Conservation (phyloP, 768 basidiomycete genomes). For the Cubamyces sp. region DNA sequence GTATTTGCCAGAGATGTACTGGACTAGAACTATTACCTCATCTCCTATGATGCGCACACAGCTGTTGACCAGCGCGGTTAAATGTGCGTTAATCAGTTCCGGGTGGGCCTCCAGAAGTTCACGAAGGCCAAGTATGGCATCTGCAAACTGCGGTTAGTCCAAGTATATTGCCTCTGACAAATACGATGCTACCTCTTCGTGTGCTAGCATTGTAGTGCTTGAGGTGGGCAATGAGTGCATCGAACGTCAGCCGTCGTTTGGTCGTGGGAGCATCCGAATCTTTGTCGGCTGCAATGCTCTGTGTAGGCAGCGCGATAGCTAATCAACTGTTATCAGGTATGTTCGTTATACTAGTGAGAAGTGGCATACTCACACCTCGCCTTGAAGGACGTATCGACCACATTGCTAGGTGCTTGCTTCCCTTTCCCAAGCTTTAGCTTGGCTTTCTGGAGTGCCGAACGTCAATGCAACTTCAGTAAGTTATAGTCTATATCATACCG, state of each 20-base stretch:
- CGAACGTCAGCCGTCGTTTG: slow-evolving; percentile 71
- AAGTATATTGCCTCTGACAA: slow-evolving; percentile 1
- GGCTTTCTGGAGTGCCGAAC: slow-evolving; percentile 67
- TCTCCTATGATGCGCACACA: slow-evolving; percentile 79
- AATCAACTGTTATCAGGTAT: neutral
- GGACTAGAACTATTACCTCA: slow-evolving; percentile 55
- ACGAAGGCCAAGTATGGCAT: slow-evolving; percentile 72
- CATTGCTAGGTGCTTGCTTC: slow-evolving; percentile 80
- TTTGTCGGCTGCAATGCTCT: slow-evolving; percentile 70
- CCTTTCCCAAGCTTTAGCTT: slow-evolving; percentile 97
- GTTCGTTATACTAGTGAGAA: neutral
- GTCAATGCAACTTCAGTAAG: neutral
- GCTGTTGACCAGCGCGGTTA: slow-evolving; percentile 60
- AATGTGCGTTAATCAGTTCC: slow-evolving; percentile 51
- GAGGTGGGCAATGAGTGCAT: slow-evolving; percentile 74
- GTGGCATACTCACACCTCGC: slow-evolving; percentile 70
- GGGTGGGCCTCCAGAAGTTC: slow-evolving; percentile 73
- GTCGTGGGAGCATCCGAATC: slow-evolving; percentile 68
- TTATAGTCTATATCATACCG: slow-evolving; percentile 46
- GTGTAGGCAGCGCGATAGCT: slow-evolving; percentile 91
- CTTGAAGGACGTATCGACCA: slow-evolving; percentile 95
- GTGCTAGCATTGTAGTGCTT: slow-evolving; percentile 84
- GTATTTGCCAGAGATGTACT: neutral
- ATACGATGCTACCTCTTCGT: slow-evolving; percentile 59
- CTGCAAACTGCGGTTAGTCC: slow-evolving; percentile 40